Conservation (phyloP, 2,329 filamentous ascomycete genomes). For the Aureobasidium sp. region DNA sequence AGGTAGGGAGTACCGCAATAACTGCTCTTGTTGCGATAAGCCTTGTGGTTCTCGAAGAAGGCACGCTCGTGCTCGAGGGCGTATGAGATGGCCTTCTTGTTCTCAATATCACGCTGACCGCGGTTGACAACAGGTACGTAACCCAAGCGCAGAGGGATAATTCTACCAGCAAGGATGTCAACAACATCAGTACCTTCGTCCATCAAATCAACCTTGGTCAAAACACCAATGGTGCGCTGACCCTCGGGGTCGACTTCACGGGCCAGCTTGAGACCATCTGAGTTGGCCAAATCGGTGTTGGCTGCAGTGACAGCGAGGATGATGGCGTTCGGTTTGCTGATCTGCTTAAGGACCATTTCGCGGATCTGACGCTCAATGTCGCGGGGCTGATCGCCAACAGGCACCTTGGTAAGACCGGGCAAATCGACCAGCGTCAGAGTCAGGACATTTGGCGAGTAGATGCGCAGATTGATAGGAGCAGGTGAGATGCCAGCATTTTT, state of each 20-base stretch:
- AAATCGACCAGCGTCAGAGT: conserved; percentile 95
- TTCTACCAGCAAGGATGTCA: conserved; percentile 93
- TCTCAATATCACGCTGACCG: conserved; percentile 96
- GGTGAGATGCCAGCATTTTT: conserved; percentile 95
- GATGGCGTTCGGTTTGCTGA: conserved; percentile 96
- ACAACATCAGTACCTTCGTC: conserved; percentile 97
- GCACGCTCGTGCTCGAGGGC: conserved; percentile 90
- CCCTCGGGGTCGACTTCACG: conserved; percentile 96
- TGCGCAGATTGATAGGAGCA: conserved; percentile 92
- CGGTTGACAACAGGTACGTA: conserved; percentile 98
- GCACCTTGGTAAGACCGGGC: conserved; percentile 92
- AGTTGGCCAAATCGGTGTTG: conserved; percentile 97
- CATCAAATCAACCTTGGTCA: conserved; percentile 99
- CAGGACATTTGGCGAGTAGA: conserved; percentile 97
- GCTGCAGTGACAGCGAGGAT: conserved; percentile 93
- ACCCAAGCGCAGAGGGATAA: conserved; percentile 88
- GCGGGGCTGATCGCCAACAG: conserved; percentile 89
- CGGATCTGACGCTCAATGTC: conserved; percentile 95
- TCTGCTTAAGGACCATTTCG: conserved; percentile 98
- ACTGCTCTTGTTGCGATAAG: conserved; percentile 95
- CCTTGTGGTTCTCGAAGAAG: conserved; percentile 98
- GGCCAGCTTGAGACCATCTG: conserved; percentile 91
- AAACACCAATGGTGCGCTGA: conserved; percentile 93
- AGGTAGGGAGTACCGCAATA: conserved; percentile 98
- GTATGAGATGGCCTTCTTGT: conserved; percentile 87